phyloP scores from a whole-genome alignment of 352 stramenopile genomes.

The Globisporangium ultimum region DNA sequence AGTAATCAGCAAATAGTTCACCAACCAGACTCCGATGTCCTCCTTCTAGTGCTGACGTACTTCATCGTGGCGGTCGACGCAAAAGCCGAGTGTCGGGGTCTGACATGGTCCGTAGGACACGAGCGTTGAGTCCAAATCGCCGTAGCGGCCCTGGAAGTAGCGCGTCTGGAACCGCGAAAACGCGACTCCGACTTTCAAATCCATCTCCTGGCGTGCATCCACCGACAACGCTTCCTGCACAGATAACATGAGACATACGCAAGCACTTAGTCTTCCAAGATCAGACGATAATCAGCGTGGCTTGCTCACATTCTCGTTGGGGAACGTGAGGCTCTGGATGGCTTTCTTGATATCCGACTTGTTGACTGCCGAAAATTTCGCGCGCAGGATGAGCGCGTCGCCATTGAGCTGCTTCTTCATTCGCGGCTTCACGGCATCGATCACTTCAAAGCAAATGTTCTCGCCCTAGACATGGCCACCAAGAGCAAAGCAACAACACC shows the following conservation, averaged over 20 bases:
- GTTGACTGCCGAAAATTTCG: constrained; percentile 80
- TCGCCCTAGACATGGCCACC: constrained; percentile 39
- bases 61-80: constrained; percentile 80
- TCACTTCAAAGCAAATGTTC: constrained; percentile 93
- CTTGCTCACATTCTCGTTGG: constrained; percentile 49
- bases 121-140: constrained; percentile 78
- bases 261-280: no score
- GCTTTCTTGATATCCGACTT: constrained; percentile 66
- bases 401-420: constrained; percentile 62
- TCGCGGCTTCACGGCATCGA: constrained; percentile 58
- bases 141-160: constrained; percentile 90
- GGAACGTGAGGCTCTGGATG: constrained; percentile 43
- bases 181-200: constrained; percentile 87
- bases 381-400: constrained; percentile 47
- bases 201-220: constrained; percentile 87
- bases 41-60: constrained; percentile 1
- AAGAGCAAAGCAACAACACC: background rate
- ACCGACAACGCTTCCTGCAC: constrained; percentile 65
- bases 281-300: no score
- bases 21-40: background rate
- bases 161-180: constrained; percentile 87
- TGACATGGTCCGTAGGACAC: constrained; percentile 88
- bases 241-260: background rate
- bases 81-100: constrained; percentile 87
- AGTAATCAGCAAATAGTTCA: background rate